Conservation (phyloP, 1,284 basidiomycete species). For the Ganoderma lucidum region DNA sequence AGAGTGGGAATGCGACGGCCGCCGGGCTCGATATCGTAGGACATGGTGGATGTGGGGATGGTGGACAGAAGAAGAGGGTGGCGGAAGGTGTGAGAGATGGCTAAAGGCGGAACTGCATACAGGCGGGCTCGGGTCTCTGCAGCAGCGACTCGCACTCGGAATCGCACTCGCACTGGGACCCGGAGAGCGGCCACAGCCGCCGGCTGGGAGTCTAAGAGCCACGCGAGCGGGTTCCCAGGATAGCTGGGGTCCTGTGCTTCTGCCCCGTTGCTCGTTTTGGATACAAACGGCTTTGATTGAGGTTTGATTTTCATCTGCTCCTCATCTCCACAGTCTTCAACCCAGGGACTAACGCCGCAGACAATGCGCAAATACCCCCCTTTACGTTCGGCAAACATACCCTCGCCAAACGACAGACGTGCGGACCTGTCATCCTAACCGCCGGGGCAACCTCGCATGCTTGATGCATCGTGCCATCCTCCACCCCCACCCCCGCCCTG, state of each 20-base stretch:
- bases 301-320: conserved; percentile 24
- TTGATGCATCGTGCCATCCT: conserved; percentile 11
- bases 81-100: conserved; percentile 25
- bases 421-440: conserved; percentile 11
- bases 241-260: conserved; percentile 18
- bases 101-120: conserved; percentile 14
- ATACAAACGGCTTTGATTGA: conserved; percentile 29
- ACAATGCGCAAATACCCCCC: conserved; percentile 2
- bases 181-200: background rate
- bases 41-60: conserved; percentile 22
- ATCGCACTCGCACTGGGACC: background rate
- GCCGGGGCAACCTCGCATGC: conserved; percentile 10
- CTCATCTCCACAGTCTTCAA: background rate
- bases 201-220: conserved; percentile 8
- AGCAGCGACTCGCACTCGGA: background rate
- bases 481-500: conserved; percentile 28
- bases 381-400: background rate
- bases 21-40: conserved; percentile 29
- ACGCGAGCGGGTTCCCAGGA: conserved; percentile 28
- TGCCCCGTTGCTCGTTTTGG: conserved; percentile 27
- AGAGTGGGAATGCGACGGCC: conserved; percentile 53
- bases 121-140: conserved; percentile 3
- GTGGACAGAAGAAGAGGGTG: conserved; percentile 19
- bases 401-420: background rate
- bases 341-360: background rate